Evolutionary conservation across 2,329 filamentous ascomycete genomes (phyloP), one percentile per base, ranked within the genome.

Genomic region (Fusarium albosuccineum): DNA sequence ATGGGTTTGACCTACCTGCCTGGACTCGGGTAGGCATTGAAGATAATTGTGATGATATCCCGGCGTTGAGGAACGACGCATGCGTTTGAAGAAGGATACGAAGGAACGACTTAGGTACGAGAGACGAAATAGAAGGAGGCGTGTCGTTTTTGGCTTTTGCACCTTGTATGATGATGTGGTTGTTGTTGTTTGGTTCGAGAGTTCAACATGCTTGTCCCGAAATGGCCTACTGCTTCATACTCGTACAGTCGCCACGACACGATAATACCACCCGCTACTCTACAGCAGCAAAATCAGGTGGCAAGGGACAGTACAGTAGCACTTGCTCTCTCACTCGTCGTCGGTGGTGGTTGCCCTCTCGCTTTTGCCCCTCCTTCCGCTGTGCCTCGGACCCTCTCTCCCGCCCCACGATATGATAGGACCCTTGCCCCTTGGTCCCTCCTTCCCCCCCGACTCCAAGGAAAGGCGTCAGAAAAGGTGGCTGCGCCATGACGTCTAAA

Each of bases 401-500:
- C 44, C n/a, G n/a, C n/a, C n/a, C 44, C 44, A 48, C 44, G 44
- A 48, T 22, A 8, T n/a, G 22, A 46, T 9, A 17, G 44, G n/a
- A 34, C 29, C 44, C 29, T 48, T 34, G 33, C 13, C 3, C 33
- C 33, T 34, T 48, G 44, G n/a, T 30, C 44, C 44, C 30, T 37
- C 34, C 37, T 16, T 40, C 37, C 37, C 45, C 45, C 30, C n/a
- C 22, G 13, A 9, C 16, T 13, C 41, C 42, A 9, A 44, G 29
- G 16, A 45, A 17, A 17, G 42, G 44, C 29, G 9, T 22, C 48
- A 50, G 26, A 39, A 44, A 49, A 46, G 33, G 59, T 67, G 64
- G 61, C 66, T 68, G 65, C 65, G 66, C 66, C 46, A 68, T 68
- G 66, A 68, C 66, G 66, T 68, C 41, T 33, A 26, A 30, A 54